Percentiles rank a stretch among this genome's conserved stretches.
phyloP scores from a whole-genome alignment of 2,329 filamentous ascomycete species.

The Dactylellina cionopaga region DNA sequence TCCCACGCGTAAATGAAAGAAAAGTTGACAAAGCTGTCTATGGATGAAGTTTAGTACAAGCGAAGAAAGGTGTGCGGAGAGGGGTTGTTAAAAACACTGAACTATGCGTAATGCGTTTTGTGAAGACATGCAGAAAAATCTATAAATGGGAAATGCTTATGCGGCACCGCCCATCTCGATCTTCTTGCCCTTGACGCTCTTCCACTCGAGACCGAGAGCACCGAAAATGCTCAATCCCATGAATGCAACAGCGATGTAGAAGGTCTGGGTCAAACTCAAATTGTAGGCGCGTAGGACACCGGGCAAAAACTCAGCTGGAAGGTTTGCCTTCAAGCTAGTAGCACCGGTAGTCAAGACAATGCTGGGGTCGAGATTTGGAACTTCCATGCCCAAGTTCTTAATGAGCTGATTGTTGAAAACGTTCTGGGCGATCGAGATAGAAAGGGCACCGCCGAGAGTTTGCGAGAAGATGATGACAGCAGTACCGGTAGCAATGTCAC shows the following conservation, averaged over 20 bases:
- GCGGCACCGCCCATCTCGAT: conserved; percentile 54
- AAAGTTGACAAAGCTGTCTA: conserved; percentile 8
- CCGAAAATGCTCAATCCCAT: conserved; percentile 64
- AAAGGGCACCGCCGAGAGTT: conserved; percentile 64
- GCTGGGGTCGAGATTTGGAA: conserved; percentile 64
- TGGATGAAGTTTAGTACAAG: neutral
- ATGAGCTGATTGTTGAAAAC: conserved; percentile 63
- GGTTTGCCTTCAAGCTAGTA: conserved; percentile 63
- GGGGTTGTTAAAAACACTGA: no score
- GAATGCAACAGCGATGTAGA: conserved; percentile 66
- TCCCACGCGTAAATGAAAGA: conserved; percentile 2
- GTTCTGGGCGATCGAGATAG: conserved; percentile 64
- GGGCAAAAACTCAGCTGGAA: conserved; percentile 62
- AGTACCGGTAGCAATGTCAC: conserved; percentile 63
- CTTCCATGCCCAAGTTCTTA: conserved; percentile 59
- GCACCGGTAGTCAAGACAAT: conserved; percentile 68
- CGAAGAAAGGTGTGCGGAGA: conserved; percentile 14
- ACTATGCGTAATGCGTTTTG: neutral
- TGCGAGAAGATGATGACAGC: conserved; percentile 64
- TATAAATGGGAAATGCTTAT: no score
- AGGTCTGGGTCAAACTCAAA: conserved; percentile 65
- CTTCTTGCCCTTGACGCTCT: conserved; percentile 61
- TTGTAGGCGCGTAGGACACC: conserved; percentile 66
- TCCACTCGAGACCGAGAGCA: conserved; percentile 65
- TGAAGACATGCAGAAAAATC: no score